These are phyloP conservation scores for Solanum neorickii DNA, from an alignment of 257 asterid species.

Conservation along the genomic window DNA sequence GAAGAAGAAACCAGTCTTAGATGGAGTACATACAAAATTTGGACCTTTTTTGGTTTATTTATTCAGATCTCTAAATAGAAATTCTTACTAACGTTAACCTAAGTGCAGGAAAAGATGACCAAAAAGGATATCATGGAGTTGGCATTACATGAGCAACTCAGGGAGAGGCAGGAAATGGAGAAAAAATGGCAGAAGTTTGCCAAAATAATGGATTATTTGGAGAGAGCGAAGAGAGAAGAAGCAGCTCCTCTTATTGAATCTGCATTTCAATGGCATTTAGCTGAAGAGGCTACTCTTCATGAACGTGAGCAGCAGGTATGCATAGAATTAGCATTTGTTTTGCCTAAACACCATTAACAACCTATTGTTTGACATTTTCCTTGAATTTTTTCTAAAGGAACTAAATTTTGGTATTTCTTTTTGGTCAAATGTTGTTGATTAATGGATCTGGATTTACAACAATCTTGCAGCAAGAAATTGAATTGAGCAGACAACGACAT, in stretches of 20 bases:
- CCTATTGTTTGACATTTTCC: neutral
- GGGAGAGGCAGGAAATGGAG: neutral
- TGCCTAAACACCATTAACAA: neutral
- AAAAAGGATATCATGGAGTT: neutral
- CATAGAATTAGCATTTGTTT: neutral
- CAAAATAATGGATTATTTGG: neutral
- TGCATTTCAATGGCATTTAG: neutral
- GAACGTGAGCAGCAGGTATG: neutral
- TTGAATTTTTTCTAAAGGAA: neutral
- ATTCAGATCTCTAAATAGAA: neutral
- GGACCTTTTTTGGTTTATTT: neutral
- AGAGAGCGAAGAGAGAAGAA: neutral
- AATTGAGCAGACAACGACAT: neutral
- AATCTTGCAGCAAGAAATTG: neutral
- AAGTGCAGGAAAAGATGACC: neutral
- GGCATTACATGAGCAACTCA: neutral
- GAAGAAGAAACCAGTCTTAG: neutral
- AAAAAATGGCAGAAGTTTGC: neutral
- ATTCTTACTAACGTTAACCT: neutral
- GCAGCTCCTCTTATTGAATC: neutral
- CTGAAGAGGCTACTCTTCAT: neutral
- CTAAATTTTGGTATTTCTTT: neutral
- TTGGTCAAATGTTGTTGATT: neutral
- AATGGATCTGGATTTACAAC: neutral
- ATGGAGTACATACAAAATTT: neutral